Evolutionary conservation across 2,329 filamentous ascomycete genomes (phyloP).

Genomic region (Venturia nashicola): DNA sequence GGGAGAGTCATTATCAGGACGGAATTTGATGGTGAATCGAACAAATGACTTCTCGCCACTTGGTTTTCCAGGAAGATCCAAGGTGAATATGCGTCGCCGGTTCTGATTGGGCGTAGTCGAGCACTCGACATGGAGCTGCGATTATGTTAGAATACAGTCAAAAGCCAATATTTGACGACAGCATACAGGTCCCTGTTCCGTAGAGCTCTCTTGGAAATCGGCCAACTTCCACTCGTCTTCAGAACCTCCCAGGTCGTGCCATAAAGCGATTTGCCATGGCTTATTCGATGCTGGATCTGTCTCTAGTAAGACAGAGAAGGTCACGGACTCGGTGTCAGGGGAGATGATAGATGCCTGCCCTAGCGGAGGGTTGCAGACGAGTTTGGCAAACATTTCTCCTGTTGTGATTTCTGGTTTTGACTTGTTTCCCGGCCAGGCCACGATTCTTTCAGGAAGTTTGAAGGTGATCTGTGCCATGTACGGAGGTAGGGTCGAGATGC

Average conservation of each 20-base stretch:
- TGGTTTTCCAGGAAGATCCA: not conserved
- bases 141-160: not conserved
- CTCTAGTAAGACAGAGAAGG: slow-evolving; percentile 60
- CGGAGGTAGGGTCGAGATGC: not conserved
- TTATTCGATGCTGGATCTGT: slow-evolving; percentile 42
- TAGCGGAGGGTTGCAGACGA: slow-evolving; percentile 58
- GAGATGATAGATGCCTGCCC: slow-evolving; percentile 58
- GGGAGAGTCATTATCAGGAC: slow-evolving; percentile 25
- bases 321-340: slow-evolving; percentile 25
- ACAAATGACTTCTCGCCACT: slow-evolving; percentile 17
- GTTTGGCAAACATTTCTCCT: slow-evolving; percentile 36
- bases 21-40: slow-evolving; percentile 62
- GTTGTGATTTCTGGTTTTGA: not conserved
- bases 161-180: not conserved
- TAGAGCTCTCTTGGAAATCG: slow-evolving; percentile 1
- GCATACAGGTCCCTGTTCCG: slow-evolving; percentile 16
- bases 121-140: slow-evolving; percentile 4
- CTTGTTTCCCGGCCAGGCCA: slow-evolving; percentile 3
- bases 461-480: slow-evolving; percentile 5
- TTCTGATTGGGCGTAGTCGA: not conserved
- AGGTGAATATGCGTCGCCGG: not conserved
- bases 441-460: slow-evolving; percentile 7
- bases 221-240: slow-evolving; percentile 14
- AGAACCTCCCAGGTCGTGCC: slow-evolving; percentile 51
- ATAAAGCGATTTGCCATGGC: slow-evolving; percentile 62